Base-by-base conservation (phyloP, 2,329 filamentous ascomycete genomes). In the Phyllosticta citribraziliensis region DNA sequence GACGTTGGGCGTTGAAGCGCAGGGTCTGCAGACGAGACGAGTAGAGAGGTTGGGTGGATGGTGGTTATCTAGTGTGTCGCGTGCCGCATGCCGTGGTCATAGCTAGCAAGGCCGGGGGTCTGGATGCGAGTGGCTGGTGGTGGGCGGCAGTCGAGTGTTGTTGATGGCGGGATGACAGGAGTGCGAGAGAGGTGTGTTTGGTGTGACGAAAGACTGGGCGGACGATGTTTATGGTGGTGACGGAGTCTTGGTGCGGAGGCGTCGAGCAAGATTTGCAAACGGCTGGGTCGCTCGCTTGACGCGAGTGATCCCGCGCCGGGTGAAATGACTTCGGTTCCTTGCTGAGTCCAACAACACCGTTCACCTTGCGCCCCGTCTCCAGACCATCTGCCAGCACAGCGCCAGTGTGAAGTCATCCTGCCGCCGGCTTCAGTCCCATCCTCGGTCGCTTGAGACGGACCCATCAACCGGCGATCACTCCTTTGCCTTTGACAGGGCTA, bases 41-140 rank as follows among this genome's bases (percentile, higher is more conserved):
- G 22, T 11, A 35, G 61, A 25, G 35, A 53, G 52, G 20, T 25
- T 47, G 52, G 55, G 47, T 50, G 14, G 50, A 30, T 61, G 51
- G 60, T 54, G 22, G 17, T 25, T 51, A 55, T 61, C 60, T 40
- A 40, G 60, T 55, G 60, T 61, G 60, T 55, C 60, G 60, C 47
- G 55, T 53, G 24, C 11, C 25, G 30, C 50, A 51, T 56, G 55
- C 60, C 56, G 47, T 57, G 60, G 20, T 40, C 40, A 53, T 51
- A 57, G 50, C 60, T 50, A 55, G 60, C 50, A 55, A 52, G 35
- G 12, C 27, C 47, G 12, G 40, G 58, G 24, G 52, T 19, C 19
- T 54, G 53, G 35, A 60, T 33, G 52, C 52, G 12, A 22, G 52
- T 51, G 35, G 12, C 12, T 12, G 40, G 20, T 24, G 58, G 47